These are phyloP conservation scores for Gillenia trifoliata DNA, from an alignment of 306 rosid genomes.

Conservation along the genomic window DNA sequence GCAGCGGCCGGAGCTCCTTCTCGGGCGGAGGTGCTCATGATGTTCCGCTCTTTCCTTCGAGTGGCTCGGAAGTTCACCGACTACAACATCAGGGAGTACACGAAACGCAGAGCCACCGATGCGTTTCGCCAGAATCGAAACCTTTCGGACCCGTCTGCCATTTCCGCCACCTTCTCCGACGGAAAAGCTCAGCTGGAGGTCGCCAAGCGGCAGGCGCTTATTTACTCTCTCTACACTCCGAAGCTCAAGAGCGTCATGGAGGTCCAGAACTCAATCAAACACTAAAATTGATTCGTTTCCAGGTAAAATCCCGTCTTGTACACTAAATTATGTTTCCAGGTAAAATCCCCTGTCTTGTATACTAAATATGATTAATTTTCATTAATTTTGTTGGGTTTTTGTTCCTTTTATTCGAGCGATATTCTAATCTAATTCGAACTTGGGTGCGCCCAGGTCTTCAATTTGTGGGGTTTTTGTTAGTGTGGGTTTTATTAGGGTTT, in stretches of 20 bases:
- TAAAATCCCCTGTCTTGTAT: not conserved
- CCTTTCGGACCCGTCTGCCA: conserved; percentile 35
- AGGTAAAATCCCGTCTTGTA: not conserved
- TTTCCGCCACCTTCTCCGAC: conserved; percentile 34
- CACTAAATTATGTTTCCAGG: no score
- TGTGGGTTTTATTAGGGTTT: not conserved
- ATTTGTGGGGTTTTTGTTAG: not conserved
- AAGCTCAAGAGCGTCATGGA: conserved; percentile 55
- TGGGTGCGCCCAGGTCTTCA: no score
- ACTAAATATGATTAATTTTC: not conserved
- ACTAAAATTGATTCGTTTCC: not conserved
- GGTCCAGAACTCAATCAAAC: not conserved
- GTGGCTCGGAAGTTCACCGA: conserved; percentile 45
- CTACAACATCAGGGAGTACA: conserved; percentile 60
- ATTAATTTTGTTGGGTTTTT: not conserved
- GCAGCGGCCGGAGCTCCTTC: conserved; percentile 20
- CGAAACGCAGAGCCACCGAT: conserved; percentile 46
- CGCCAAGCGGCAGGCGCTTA: conserved; percentile 40
- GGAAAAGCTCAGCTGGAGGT: conserved; percentile 44
- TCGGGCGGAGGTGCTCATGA: conserved; percentile 25
- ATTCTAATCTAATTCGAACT: no score
- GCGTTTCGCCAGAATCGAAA: conserved; percentile 43
- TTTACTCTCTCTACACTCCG: conserved; percentile 56
- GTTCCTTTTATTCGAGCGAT: no score
- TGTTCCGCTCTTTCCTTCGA: conserved; percentile 46